phyloP scores from a whole-genome alignment of 2,329 filamentous ascomycete species.

The Diaporthe destruens region DNA sequence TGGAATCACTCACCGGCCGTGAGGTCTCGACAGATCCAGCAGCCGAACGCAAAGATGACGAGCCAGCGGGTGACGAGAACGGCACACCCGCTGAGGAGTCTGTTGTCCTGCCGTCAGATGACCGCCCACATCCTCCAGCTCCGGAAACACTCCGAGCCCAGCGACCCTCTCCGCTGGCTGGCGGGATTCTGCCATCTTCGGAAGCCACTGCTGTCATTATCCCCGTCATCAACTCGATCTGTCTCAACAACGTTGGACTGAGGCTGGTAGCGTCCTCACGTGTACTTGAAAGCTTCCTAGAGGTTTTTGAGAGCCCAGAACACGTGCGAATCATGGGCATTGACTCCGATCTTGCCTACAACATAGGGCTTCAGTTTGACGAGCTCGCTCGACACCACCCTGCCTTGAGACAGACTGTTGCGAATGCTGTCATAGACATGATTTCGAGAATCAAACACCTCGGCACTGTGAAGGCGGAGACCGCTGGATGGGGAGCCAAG shows the following conservation, averaged over 20 bases:
- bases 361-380: conserved; percentile 88
- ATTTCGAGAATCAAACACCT: conserved; percentile 83
- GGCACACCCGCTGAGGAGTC: conserved; percentile 54
- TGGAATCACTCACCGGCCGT: conserved; percentile 81
- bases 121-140: conserved; percentile 65
- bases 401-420: conserved; percentile 80
- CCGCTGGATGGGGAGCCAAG: conserved; percentile 81
- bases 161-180: conserved; percentile 64
- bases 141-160: conserved; percentile 61
- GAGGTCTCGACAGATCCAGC: conserved; percentile 55
- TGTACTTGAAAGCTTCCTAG: conserved; percentile 88
- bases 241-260: conserved; percentile 88
- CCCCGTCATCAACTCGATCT: conserved; percentile 92
- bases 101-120: conserved; percentile 54
- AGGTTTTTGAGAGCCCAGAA: conserved; percentile 93
- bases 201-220: conserved; percentile 92
- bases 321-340: conserved; percentile 88
- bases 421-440: conserved; percentile 90
- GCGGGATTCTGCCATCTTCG: conserved; percentile 84
- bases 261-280: conserved; percentile 86
- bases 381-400: conserved; percentile 96
- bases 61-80: conserved; percentile 48
- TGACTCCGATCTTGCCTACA: conserved; percentile 76
- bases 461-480: conserved; percentile 76
- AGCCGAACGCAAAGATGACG: conserved; percentile 43